Evolutionary conservation across 1,284 basidiomycete genomes (phyloP).

Genomic region (Puccinia sorghi): DNA sequence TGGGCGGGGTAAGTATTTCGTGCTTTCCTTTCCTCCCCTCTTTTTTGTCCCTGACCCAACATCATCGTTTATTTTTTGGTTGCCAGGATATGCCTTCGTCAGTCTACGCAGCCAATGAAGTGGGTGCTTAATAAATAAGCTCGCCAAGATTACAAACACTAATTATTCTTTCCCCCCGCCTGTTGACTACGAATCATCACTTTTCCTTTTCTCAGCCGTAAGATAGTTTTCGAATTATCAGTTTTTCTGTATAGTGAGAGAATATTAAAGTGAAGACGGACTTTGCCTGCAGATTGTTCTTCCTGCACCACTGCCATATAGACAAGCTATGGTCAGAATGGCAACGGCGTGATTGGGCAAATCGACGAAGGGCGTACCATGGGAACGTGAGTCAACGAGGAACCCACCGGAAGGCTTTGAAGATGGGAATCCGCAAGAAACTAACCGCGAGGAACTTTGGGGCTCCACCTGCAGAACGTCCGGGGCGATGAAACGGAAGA

Average conservation of each 20-base stretch:
- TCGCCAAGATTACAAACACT: not conserved
- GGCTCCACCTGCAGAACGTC: not conserved
- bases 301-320: constrained; percentile 50
- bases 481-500: constrained; percentile 16
- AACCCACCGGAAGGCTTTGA: no score
- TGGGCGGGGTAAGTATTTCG: constrained; percentile 28
- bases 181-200: not conserved
- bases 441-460: not conserved
- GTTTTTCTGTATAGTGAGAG: not conserved
- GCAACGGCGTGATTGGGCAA: constrained; percentile 41
- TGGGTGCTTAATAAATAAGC: not conserved
- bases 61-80: not conserved
- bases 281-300: constrained; percentile 39
- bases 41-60: not conserved
- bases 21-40: not conserved
- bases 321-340: constrained; percentile 50
- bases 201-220: constrained; percentile 12
- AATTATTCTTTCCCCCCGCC: not conserved
- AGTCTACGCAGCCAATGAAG: constrained; percentile 38
- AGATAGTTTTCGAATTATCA: constrained; percentile 1
- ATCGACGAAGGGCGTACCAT: constrained; percentile 17
- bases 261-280: not conserved
- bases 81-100: constrained; percentile 40
- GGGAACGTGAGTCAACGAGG: constrained; percentile 24
- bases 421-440: not conserved